Percentiles rank a stretch among this genome's conserved stretches.
phyloP scores from a whole-genome alignment of 176 grass and related monocot genomes.

The Cenchrus purpureus region DNA sequence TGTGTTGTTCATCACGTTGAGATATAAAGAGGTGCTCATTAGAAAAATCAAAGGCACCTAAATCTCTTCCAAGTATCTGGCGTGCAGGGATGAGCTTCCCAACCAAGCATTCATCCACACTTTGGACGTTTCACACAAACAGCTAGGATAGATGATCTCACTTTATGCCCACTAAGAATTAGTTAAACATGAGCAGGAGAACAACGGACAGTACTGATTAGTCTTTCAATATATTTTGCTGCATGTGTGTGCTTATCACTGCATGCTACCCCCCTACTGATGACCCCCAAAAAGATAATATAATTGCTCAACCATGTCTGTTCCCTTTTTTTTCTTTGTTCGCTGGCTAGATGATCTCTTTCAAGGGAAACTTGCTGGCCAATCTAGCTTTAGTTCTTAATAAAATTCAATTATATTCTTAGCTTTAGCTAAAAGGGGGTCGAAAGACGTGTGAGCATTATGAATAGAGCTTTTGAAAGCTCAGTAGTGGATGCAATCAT shows the following conservation, averaged over 20 bases:
- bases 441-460: not conserved
- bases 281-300: too few relatives aligned
- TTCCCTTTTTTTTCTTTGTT: not conserved
- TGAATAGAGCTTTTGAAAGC: not conserved
- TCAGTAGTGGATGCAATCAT: conserved; percentile 14
- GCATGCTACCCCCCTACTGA: too few relatives aligned
- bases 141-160: not conserved
- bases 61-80: not conserved
- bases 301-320: not conserved
- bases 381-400: not conserved
- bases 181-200: not conserved
- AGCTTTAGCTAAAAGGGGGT: not conserved
- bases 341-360: not conserved
- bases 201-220: too few relatives aligned
- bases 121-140: not conserved
- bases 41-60: too few relatives aligned
- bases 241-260: too few relatives aligned
- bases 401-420: not conserved
- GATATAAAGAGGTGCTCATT: too few relatives aligned
- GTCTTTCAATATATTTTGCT: too few relatives aligned
- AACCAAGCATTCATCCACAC: not conserved
- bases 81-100: not conserved
- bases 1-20: too few relatives aligned
- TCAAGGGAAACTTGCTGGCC: not conserved
- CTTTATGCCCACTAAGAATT: not conserved